Evolutionary conservation across 2,329 filamentous ascomycete genomes (phyloP), one percentile per base, ranked within the genome.

Genomic region (Trichothecium roseum): DNA sequence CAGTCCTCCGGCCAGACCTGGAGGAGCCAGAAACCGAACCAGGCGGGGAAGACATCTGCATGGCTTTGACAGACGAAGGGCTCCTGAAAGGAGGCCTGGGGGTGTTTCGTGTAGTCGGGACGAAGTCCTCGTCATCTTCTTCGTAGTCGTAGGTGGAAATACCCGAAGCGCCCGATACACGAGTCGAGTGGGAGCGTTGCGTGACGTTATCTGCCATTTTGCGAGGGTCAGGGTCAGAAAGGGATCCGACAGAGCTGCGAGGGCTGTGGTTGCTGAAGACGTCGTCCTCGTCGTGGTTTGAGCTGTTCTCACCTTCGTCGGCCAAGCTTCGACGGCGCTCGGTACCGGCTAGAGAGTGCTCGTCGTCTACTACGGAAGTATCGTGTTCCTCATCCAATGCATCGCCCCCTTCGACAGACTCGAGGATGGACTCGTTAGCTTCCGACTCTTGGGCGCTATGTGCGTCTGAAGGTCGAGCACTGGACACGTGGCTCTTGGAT

Each of bases 41-140:
- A 1, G 75, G 62, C 0, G 78, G 80, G 0, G 79, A 83, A 2
- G 72, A 70, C 76, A 85, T 81, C 44, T 85, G 81, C 58, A 84
- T 68, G 2, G 78, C 77, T 34, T 76, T 74, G 7, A 84, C 73
- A 10, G 76, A 78, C 2, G 79, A 81, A 1, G 81, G 74, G 10
- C 80, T 81, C 32, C 80, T 69, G 52, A 86, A 85, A 2, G 74
- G 69, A 5, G 77, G 72, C 3, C 81, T 70, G 8, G 69, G 67
- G 7, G 71, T 73, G 7, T 68, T 67, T 36, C 78, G 71, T 16
- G 69, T 62, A n/a, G 70, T 72, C 3, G 71, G 64, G 2, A 68
- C 46, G 40, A 72, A 72, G 13, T 68, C 60, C 9, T 62, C 57
- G 5, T 48, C 46, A 4, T 65, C 57, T 10, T 10, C 20, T 29